A percentile compares a stretch with the other conserved stretches of the same genome.
These are phyloP conservation scores for Pulveroboletus sp. DNA, from an alignment of 768 basidiomycete species.

Conservation along the genomic window DNA sequence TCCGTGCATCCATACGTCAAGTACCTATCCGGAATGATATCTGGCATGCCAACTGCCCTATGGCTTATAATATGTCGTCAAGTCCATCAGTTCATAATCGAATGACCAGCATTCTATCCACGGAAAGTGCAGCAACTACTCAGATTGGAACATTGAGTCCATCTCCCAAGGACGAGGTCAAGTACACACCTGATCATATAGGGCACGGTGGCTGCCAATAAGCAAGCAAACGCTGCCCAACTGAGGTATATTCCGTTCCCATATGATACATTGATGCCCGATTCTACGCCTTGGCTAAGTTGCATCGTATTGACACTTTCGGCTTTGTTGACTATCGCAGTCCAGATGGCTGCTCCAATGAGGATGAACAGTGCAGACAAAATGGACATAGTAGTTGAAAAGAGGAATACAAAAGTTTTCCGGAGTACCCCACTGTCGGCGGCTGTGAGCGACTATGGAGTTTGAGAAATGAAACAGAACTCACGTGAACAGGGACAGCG, in stretches of 20 bases:
- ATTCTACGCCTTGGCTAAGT: slow-evolving; percentile 38
- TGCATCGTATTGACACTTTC: slow-evolving; percentile 53
- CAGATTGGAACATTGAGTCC: neutral
- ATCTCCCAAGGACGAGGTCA: neutral
- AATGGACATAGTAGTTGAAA: slow-evolving; percentile 61
- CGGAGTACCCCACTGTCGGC: slow-evolving; percentile 58
- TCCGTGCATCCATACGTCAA: slow-evolving; percentile 12
- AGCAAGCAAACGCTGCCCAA: slow-evolving; percentile 72
- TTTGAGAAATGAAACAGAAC: slow-evolving; percentile 26
- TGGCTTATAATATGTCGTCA: slow-evolving; percentile 15
- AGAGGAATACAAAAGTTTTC: slow-evolving; percentile 60
- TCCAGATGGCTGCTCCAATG: slow-evolving; percentile 74
- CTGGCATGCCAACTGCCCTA: neutral
- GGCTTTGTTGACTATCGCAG: slow-evolving; percentile 62
- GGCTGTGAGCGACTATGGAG: slow-evolving; percentile 1
- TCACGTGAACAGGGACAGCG: slow-evolving; percentile 62
- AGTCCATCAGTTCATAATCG: slow-evolving; percentile 12
- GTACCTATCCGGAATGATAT: slow-evolving; percentile 5
- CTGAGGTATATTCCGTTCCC: slow-evolving; percentile 62
- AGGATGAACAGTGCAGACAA: slow-evolving; percentile 60
- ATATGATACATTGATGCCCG: slow-evolving; percentile 62
- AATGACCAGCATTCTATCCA: slow-evolving; percentile 39
- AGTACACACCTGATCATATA: slow-evolving; percentile 69
- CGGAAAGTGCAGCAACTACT: slow-evolving; percentile 79
- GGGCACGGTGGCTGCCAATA: slow-evolving; percentile 62